Conservation (phyloP, 2,329 filamentous ascomycete species). For the Diaporthe longicolla region DNA sequence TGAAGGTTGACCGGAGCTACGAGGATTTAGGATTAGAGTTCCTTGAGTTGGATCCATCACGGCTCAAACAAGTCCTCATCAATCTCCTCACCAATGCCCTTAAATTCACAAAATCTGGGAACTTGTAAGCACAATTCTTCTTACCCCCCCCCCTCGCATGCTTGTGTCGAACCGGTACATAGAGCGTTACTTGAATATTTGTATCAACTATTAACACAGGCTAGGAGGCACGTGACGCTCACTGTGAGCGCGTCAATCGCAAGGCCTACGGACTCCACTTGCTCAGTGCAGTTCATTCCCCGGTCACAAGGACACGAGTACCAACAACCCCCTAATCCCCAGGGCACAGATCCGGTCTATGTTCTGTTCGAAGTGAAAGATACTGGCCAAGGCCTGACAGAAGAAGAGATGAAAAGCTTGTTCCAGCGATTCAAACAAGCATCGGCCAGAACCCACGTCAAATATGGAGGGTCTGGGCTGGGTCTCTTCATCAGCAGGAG, state of each 20-base stretch:
- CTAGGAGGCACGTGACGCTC: conserved; percentile 64
- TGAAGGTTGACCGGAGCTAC: conserved; percentile 75
- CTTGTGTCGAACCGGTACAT: too few species aligned
- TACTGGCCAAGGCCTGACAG: conserved; percentile 78
- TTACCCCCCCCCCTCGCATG: too few species aligned
- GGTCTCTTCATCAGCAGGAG: conserved; percentile 84
- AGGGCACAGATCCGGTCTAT: conserved; percentile 66
- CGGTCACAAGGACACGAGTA: conserved; percentile 63
- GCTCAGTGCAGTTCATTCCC: conserved; percentile 73
- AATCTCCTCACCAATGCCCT: conserved; percentile 86
- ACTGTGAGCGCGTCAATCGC: conserved; percentile 60
- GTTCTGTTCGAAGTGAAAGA: conserved; percentile 83
- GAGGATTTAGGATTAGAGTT: conserved; percentile 71
- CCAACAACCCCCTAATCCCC: conserved; percentile 51
- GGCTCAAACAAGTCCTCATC: conserved; percentile 83
- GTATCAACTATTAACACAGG: too few species aligned
- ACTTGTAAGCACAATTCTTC: conserved; percentile 49
- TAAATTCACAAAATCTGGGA: conserved; percentile 81
- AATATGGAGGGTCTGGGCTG: conserved; percentile 81
- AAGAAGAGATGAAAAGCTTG: conserved; percentile 76
- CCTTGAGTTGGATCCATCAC: conserved; percentile 78
- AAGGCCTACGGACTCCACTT: conserved; percentile 56
- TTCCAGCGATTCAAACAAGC: conserved; percentile 83
- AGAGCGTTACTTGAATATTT: too few species aligned
- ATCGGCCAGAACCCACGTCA: conserved; percentile 77